phyloP scores from a whole-genome alignment of 495 filamentous ascomycete genomes.

The Hypoxylon rickii region DNA sequence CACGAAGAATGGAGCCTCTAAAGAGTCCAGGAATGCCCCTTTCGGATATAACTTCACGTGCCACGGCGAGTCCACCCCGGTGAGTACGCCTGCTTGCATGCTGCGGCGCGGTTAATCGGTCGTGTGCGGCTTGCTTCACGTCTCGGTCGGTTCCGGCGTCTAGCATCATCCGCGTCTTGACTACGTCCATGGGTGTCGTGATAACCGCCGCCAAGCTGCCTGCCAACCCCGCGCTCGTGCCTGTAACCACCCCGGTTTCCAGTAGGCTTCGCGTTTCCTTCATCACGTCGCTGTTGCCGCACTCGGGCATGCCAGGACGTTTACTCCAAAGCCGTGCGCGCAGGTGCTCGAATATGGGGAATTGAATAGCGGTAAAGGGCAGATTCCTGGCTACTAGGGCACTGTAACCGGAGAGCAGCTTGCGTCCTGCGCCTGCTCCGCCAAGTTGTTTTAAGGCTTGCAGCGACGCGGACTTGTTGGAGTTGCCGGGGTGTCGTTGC shows the following conservation, averaged over 20 bases:
- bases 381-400: slow-evolving; percentile 79
- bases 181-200: slow-evolving; percentile 82
- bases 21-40: slow-evolving; percentile 76
- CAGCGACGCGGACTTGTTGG: slow-evolving; percentile 45
- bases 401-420: slow-evolving; percentile 77
- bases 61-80: slow-evolving; percentile 57
- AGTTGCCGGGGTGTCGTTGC: slow-evolving; percentile 25
- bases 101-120: slow-evolving; percentile 35
- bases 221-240: slow-evolving; percentile 67
- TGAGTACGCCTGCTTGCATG: slow-evolving; percentile 2
- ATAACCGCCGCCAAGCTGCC: slow-evolving; percentile 71
- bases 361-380: slow-evolving; percentile 86
- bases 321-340: slow-evolving; percentile 47
- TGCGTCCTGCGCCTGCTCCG: slow-evolving; percentile 36
- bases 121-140: slow-evolving; percentile 28
- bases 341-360: slow-evolving; percentile 80
- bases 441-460: slow-evolving; percentile 48
- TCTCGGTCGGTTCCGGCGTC: slow-evolving; percentile 44
- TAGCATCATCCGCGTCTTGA: slow-evolving; percentile 80
- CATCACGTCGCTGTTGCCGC: slow-evolving; percentile 18
- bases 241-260: slow-evolving; percentile 71
- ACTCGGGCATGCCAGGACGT: slow-evolving; percentile 21
- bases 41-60: slow-evolving; percentile 61
- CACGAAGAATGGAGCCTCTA: slow-evolving; percentile 73
- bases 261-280: slow-evolving; percentile 43